These are phyloP conservation scores for Vigna mungo DNA, from an alignment of 306 rosid species.

Conservation along the genomic window DNA sequence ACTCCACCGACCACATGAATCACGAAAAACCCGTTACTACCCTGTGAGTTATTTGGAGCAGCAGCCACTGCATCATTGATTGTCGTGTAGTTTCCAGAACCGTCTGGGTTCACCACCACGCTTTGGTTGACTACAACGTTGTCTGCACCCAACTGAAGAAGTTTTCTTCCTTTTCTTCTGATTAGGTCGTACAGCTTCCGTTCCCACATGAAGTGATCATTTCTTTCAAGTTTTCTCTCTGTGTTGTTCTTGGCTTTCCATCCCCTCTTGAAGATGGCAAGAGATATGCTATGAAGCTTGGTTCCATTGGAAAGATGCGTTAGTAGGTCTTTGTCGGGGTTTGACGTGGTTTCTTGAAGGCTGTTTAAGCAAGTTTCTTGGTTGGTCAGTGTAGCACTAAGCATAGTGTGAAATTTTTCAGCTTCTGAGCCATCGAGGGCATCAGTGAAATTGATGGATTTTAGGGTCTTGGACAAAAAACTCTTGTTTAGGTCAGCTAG, in stretches of 20 bases:
- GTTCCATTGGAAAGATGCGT: constrained; percentile 41
- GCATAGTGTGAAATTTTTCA: constrained; percentile 14
- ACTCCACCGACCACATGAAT: constrained; percentile 47
- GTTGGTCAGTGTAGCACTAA: constrained; percentile 49
- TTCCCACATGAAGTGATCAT: neutral
- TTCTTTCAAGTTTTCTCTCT: constrained; percentile 13
- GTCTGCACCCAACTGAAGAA: constrained; percentile 27
- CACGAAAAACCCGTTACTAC: constrained; percentile 28
- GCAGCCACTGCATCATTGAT: constrained; percentile 48
- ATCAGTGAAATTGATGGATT: constrained; percentile 41
- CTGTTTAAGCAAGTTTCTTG: constrained; percentile 41
- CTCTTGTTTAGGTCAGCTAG: neutral
- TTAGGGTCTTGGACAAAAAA: constrained; percentile 19
- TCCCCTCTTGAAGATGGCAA: constrained; percentile 21
- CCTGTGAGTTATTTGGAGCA: constrained; percentile 40
- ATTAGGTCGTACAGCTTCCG: constrained; percentile 8
- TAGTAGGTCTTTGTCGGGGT: neutral
- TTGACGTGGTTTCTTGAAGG: constrained; percentile 29
- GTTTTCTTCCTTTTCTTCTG: constrained; percentile 24
- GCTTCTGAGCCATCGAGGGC: neutral
- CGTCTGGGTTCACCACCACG: constrained; percentile 48
- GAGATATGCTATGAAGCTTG: constrained; percentile 41
- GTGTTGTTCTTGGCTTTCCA: neutral
- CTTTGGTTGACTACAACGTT: constrained; percentile 15
- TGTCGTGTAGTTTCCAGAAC: constrained; percentile 40